Conservation (phyloP, 106 monocot genomes). For the Allium sativum region DNA sequence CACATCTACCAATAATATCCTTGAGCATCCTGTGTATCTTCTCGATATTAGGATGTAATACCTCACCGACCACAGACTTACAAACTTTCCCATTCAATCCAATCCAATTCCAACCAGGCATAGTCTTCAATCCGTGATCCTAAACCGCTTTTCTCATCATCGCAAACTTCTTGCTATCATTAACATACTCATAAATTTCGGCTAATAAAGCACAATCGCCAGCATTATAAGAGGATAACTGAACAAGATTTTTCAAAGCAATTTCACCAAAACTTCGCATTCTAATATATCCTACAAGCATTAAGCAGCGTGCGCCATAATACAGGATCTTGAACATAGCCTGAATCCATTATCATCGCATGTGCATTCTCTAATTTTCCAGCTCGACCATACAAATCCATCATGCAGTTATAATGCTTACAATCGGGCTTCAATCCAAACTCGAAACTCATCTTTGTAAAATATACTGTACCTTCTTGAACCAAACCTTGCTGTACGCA, state of each 20-base stretch:
- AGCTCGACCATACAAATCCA: constrained; percentile 27
- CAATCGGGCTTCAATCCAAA: constrained; percentile 18
- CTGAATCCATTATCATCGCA: constrained; percentile 6
- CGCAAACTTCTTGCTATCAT: constrained; percentile 14
- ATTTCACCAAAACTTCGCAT: constrained; percentile 23
- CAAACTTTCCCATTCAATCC: constrained; percentile 15
- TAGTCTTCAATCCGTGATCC: constrained; percentile 29
- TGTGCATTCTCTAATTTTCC: constrained; percentile 22
- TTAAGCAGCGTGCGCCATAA: constrained; percentile 32
- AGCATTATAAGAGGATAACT: constrained; percentile 20
- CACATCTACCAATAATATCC: constrained; percentile 17
- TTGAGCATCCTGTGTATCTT: constrained; percentile 20
- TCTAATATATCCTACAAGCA: constrained; percentile 26
- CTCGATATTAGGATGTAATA: constrained; percentile 11
- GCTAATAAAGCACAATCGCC: constrained; percentile 34
- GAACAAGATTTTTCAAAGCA: constrained; percentile 16
- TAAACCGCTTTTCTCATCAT: constrained; percentile 32
- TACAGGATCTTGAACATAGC: constrained; percentile 18
- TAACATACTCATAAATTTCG: constrained; percentile 16
- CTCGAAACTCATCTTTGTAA: constrained; percentile 15
- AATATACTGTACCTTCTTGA: constrained; percentile 19
- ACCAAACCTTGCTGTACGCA: constrained; percentile 36
- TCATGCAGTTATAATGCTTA: constrained; percentile 32
- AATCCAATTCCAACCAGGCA: constrained; percentile 33
- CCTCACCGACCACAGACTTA: constrained; percentile 28